phyloP scores from a whole-genome alignment of 768 basidiomycete species.

The Royoungia palumana region DNA sequence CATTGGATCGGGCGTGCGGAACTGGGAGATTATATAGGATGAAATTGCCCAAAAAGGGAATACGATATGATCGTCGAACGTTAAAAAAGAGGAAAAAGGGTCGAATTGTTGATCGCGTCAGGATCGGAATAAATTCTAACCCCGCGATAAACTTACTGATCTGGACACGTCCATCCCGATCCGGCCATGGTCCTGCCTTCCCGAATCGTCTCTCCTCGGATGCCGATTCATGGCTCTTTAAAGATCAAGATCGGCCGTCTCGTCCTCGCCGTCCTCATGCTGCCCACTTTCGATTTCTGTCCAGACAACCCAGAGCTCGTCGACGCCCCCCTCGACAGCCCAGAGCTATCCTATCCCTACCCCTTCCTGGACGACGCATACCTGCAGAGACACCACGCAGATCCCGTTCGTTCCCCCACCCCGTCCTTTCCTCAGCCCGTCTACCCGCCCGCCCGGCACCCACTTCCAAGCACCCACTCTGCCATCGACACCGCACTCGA shows the following conservation, averaged over 20 bases:
- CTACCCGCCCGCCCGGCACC: slow-evolving; percentile 7
- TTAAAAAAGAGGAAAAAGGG: slow-evolving; percentile 3
- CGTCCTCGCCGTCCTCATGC: background rate
- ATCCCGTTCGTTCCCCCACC: background rate
- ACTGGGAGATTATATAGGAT: slow-evolving; percentile 17
- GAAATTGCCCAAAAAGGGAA: slow-evolving; percentile 14
- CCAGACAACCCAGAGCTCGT: slow-evolving; percentile 8
- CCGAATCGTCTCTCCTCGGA: slow-evolving; percentile 19
- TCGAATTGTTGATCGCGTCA: slow-evolving; percentile 24
- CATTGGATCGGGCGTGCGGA: slow-evolving; percentile 2
- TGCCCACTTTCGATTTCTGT: slow-evolving; percentile 6
- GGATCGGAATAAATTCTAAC: slow-evolving; percentile 23
- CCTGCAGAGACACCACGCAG: background rate
- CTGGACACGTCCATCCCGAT: background rate
- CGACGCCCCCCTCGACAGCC: slow-evolving; percentile 5
- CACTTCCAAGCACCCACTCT: background rate
- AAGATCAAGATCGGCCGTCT: background rate
- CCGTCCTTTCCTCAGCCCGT: slow-evolving; percentile 10
- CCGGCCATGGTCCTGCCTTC: background rate
- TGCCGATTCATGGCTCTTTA: slow-evolving; percentile 12
- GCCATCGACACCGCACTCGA: slow-evolving; percentile 12
- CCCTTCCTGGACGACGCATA: slow-evolving; percentile 14
- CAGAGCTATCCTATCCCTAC: slow-evolving; percentile 9
- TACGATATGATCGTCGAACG: slow-evolving; percentile 19
- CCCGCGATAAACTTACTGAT: slow-evolving; percentile 21